Conservation (phyloP, 2,329 filamentous ascomycete species). For the Chrysosphaeria jannelii region DNA sequence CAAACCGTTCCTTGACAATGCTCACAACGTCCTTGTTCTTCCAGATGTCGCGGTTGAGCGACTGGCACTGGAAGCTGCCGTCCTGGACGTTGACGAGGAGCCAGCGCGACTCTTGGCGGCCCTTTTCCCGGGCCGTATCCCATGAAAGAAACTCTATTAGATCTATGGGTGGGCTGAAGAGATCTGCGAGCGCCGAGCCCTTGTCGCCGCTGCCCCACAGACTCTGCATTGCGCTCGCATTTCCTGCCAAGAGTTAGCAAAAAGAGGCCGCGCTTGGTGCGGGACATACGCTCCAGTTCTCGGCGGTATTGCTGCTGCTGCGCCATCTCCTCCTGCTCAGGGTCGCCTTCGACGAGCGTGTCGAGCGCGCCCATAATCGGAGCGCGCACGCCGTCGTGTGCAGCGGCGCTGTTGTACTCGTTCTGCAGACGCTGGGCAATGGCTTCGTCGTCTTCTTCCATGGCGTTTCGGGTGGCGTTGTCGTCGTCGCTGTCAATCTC, state of each 20-base stretch:
- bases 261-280: background rate
- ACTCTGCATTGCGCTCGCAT: slow-evolving; percentile 1
- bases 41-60: slow-evolving; percentile 86
- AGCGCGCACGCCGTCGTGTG: slow-evolving; percentile 29
- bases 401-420: slow-evolving; percentile 37
- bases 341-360: slow-evolving; percentile 50
- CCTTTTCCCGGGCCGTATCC: slow-evolving; percentile 58
- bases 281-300: slow-evolving; percentile 9
- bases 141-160: slow-evolving; percentile 56
- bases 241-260: background rate
- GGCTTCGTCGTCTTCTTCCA: slow-evolving; percentile 68
- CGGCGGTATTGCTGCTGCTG: slow-evolving; percentile 13
- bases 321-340: slow-evolving; percentile 21
- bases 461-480: slow-evolving; percentile 17
- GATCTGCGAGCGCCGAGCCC: slow-evolving; percentile 51
- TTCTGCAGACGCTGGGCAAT: slow-evolving; percentile 82
- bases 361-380: slow-evolving; percentile 80
- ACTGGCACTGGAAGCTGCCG: slow-evolving; percentile 76
- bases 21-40: slow-evolving; percentile 54
- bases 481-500: slow-evolving; percentile 52
- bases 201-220: slow-evolving; percentile 2
- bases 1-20: slow-evolving; percentile 71
- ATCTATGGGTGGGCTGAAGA: slow-evolving; percentile 80
- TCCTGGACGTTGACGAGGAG: slow-evolving; percentile 89
- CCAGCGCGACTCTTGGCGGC: slow-evolving; percentile 79